Evolutionary conservation across 2,329 filamentous ascomycete genomes (phyloP), one percentile per base, ranked within the genome.

Genomic region (Fusarium albosuccineum): DNA sequence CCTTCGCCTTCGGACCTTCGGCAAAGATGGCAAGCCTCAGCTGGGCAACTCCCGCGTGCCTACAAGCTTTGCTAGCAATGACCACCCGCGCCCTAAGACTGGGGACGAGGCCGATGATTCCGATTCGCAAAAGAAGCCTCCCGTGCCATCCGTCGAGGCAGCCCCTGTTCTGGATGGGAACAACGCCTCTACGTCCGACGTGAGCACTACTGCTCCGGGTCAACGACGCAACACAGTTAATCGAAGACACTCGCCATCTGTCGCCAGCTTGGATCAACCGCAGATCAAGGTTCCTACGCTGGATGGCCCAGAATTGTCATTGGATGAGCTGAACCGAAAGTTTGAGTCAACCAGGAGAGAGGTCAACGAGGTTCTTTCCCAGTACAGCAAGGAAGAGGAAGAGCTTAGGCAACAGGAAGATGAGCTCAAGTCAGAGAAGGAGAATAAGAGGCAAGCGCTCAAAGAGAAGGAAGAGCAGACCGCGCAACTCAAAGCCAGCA

Each of bases 381-480:
- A 93, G 73, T 90, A 92, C 26, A 82, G 85, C 16, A 91, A 88
- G 55, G 92, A 94, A 65, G 89, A 92, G 57, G 87, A 88, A 37
- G 92, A 95, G 53, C 89, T 88, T 61, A 87, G 87, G 67, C 82
- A 85, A n/a, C 80, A 87, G 53, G 81, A 92, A 67, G 86, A 88
- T 39, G 88, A 92, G 44, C 76, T 97, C 33, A 88, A 90, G 56
- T 89, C 89, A 60, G 93, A 97, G 72, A 91, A 93, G 62, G 92
- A 97, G 68, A 87, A 91, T 51, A 89, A 97, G 76, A 90, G 87
- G 72, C 90, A 91, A 64, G 86, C 90, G 17, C 84, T 96, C 55
- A 96, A 92, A 76, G 93, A 97, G 74, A 97, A 97, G 77, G 95
- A 98, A 68, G 93, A 97, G 73, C 92, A 90, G 51, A 97, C 93